Conservation (phyloP, 441 rosid genomes). For the Populus tomentosa region DNA sequence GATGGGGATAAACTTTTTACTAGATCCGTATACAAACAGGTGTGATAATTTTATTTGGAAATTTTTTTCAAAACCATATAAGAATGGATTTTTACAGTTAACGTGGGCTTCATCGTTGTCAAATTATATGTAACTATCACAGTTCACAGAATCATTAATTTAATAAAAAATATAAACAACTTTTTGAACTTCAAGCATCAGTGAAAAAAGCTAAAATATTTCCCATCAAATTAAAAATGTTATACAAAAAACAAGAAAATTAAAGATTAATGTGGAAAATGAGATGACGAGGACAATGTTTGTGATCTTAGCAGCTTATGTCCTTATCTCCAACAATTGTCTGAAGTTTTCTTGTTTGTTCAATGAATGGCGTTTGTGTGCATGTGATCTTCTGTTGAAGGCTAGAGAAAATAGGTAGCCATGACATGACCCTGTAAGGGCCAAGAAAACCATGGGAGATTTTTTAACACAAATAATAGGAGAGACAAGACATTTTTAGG, state of each 20-base stretch:
- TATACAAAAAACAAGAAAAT: not conserved
- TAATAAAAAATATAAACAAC: not conserved
- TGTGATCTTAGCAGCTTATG: not conserved
- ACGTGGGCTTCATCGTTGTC: no score
- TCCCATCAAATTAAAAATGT: not conserved
- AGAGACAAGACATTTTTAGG: not conserved
- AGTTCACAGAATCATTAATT: not conserved
- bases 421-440: conserved; percentile 1
- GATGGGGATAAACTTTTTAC: no score
- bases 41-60: no score
- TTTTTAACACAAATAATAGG: not conserved
- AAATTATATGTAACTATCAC: no score
- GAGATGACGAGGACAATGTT: conserved; percentile 15
- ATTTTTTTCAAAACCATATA: no score
- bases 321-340: not conserved
- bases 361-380: conserved; percentile 20
- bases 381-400: conserved; percentile 21
- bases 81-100: no score
- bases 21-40: no score
- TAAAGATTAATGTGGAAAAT: not conserved
- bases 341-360: conserved; percentile 10
- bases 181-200: not conserved
- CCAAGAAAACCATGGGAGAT: conserved; percentile 1
- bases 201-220: not conserved
- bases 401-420: not conserved